Base-by-base conservation (phyloP, 805 yeast genomes). In the Lipomyces orientalis region DNA sequence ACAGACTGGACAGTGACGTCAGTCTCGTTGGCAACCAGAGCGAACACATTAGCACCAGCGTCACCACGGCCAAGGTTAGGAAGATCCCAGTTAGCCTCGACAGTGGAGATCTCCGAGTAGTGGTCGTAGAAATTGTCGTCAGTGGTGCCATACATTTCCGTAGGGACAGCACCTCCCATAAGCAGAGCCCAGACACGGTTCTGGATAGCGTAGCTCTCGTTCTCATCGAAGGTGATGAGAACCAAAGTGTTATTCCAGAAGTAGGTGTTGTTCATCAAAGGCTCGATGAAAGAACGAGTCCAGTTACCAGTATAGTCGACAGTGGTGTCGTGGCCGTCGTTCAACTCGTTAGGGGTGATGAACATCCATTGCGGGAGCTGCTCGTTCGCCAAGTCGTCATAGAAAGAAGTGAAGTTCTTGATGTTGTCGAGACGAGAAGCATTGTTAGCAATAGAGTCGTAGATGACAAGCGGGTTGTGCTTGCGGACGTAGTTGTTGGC, bases 301-400 rank as follows among this genome's bases (percentile, higher is more conserved):
- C 87, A 85, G 62, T 71, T 66, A 52, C 84, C 84, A 29, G 86
- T 82, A 60, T 80, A 78, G 64, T 79, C 79, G 64, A 85, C 80
- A 72, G 79, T 82, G 54, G 83, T 71, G 76, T 82, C 85, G 69
- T 85, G 85, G 58, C 86, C 87, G 74, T 85, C 86, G 76, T 83
- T 79, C 66, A 84, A 77, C 83, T 83, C 81, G 78, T 84, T 84
- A 65, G 87, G 87, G 55, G 87, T 84, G 75, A 85, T 80, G 78
- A 84, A 80, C 69, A 79, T 71, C 84, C 84, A 85, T 79, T 85
- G 87, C 56, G 87, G 87, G 71, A 84, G 77, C 60, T 76, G 73
- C 70, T 82, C 74, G 72, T 77, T 74, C 46, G 73, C 74, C 66
- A 82, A 73, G 73, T 84, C 87, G 54, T 71, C 69, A 67, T 81